A percentile compares a stretch with the other conserved stretches of the same genome.
These are phyloP conservation scores for Backusella macrospora DNA, from an alignment of 192 early-diverging fungal species.

Conservation along the genomic window DNA sequence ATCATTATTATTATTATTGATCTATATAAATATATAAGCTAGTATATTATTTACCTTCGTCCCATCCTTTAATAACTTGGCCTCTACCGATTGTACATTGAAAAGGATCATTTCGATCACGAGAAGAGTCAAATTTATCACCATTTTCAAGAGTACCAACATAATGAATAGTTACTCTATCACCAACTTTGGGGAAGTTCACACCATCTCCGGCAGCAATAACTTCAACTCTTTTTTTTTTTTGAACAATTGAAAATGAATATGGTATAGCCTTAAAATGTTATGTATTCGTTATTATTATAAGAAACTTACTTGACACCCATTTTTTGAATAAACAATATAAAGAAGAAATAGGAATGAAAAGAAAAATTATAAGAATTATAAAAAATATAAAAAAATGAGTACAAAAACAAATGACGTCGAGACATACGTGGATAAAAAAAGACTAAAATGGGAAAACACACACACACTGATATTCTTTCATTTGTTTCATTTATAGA, in stretches of 20 bases:
- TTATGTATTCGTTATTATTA: no score
- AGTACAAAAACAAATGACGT: background rate
- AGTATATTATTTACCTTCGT: conserved; percentile 45
- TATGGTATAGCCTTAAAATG: background rate
- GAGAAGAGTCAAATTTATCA: conserved; percentile 85
- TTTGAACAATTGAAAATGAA: background rate
- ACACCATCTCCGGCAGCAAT: conserved; percentile 50
- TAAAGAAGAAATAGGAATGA: background rate
- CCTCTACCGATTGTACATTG: conserved; percentile 88
- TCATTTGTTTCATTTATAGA: background rate
- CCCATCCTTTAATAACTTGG: conserved; percentile 84
- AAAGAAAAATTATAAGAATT: background rate
- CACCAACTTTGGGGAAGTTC: conserved; percentile 64
- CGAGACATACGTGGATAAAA: background rate
- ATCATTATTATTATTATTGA: background rate
- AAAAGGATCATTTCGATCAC: conserved; percentile 85
- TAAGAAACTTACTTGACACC: conserved; percentile 9
- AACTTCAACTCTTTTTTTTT: conserved; percentile 31
- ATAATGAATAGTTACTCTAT: conserved; percentile 77
- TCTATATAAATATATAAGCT: background rate
- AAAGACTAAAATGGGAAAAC: no score
- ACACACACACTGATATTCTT: background rate
- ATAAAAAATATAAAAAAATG: background rate
- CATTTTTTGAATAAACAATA: background rate
- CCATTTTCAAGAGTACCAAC: conserved; percentile 63